Percentiles rank a stretch among this genome's conserved stretches.
phyloP scores from a whole-genome alignment of 805 yeast species.

The Wickerhamiella domercqiae region DNA sequence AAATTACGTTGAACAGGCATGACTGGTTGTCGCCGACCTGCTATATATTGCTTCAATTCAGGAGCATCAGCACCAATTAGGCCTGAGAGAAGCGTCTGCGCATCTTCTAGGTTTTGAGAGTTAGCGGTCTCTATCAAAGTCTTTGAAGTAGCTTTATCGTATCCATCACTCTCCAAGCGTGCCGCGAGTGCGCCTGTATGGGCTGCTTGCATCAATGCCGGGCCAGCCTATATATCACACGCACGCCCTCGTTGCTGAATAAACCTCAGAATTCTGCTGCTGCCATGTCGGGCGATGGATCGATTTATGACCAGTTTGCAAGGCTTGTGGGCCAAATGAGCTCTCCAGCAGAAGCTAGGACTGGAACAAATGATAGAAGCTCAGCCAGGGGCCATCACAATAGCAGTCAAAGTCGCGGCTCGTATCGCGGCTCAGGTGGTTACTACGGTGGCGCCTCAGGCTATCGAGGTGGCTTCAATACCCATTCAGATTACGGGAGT shows the following conservation, averaged over 20 bases:
- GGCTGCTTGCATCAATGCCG: not conserved
- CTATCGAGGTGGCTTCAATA: slow-evolving; percentile 5
- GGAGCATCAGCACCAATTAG: slow-evolving; percentile 10
- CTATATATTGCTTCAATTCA: slow-evolving; percentile 9
- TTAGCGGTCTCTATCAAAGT: slow-evolving; percentile 13
- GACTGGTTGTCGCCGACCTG: not conserved
- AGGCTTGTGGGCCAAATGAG: slow-evolving; percentile 6
- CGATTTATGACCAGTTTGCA: slow-evolving; percentile 8
- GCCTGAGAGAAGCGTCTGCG: slow-evolving; percentile 10
- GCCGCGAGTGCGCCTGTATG: slow-evolving; percentile 5
- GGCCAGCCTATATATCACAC: too few species aligned
- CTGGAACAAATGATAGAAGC: slow-evolving; percentile 1
- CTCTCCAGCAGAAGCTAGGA: too few species aligned
- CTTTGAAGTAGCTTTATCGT: slow-evolving; percentile 16
- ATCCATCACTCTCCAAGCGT: slow-evolving; percentile 12
- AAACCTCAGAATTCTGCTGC: not conserved
- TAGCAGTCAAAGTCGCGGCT: too few species aligned
- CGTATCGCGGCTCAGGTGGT: slow-evolving; percentile 2
- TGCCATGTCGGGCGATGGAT: not conserved
- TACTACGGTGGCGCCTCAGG: not conserved
- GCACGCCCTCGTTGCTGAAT: not conserved
- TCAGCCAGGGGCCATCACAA: too few species aligned
- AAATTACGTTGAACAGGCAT: slow-evolving; percentile 1
- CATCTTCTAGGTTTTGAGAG: slow-evolving; percentile 11
- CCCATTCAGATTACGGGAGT: too few species aligned